A percentile compares a stretch with the other conserved stretches of the same genome.
Conservation (phyloP, 495 filamentous ascomycete species). For the Bryoglossum gracile region DNA sequence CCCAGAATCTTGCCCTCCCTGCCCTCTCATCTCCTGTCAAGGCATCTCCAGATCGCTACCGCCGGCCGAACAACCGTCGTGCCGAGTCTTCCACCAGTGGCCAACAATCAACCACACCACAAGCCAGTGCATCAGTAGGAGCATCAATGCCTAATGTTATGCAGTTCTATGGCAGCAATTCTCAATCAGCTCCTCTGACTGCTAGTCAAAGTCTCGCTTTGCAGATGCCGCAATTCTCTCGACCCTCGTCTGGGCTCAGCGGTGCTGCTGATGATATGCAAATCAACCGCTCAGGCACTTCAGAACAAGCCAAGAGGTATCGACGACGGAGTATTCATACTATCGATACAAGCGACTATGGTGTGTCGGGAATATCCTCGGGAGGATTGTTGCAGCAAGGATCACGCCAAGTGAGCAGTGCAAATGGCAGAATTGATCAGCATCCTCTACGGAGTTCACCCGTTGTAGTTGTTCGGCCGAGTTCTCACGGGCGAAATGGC, state of each 20-base stretch:
- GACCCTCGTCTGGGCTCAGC: not conserved
- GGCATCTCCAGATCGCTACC: slow-evolving; percentile 46
- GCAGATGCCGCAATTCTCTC: slow-evolving; percentile 18
- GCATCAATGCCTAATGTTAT: slow-evolving; percentile 23
- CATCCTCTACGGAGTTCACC: slow-evolving; percentile 29
- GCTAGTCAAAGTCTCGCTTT: slow-evolving; percentile 12
- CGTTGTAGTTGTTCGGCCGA: slow-evolving; percentile 33
- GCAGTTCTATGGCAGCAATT: slow-evolving; percentile 20
- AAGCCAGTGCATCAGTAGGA: slow-evolving; percentile 15
- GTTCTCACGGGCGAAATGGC: slow-evolving; percentile 51
- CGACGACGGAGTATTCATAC: slow-evolving; percentile 77
- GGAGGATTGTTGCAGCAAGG: slow-evolving; percentile 24
- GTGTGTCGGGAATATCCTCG: slow-evolving; percentile 5
- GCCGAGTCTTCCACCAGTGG: slow-evolving; percentile 31
- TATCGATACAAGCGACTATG: slow-evolving; percentile 57
- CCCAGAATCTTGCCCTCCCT: slow-evolving; percentile 25
- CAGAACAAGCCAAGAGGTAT: slow-evolving; percentile 68
- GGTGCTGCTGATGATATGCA: slow-evolving; percentile 42
- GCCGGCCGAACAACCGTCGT: slow-evolving; percentile 38
- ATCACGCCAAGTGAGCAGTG: slow-evolving; percentile 24
- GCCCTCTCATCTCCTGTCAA: slow-evolving; percentile 29
- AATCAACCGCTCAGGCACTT: slow-evolving; percentile 35
- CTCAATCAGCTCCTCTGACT: not conserved
- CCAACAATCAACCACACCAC: slow-evolving; percentile 29
- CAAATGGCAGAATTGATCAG: slow-evolving; percentile 25